Evolutionary conservation across 139 green algal species (phyloP).

Genomic region (Tetradesmus lagerheimii): DNA sequence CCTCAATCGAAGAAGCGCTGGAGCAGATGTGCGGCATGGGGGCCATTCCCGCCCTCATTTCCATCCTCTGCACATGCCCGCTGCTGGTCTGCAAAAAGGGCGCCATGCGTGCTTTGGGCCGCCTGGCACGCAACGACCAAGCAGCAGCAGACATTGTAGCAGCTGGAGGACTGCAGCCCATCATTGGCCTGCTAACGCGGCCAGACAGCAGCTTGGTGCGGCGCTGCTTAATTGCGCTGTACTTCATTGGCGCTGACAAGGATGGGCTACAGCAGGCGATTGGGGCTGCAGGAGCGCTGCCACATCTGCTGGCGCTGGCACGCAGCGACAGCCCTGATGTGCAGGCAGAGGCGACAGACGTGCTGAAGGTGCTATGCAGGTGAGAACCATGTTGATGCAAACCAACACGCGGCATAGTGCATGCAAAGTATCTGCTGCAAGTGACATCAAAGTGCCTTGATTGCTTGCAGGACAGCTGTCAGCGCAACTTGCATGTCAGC

Average conservation of each 20-base stretch:
- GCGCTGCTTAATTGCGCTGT: constrained; percentile 66
- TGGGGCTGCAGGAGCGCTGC: constrained; percentile 51
- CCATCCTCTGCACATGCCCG: constrained; percentile 48
- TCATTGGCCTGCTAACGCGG: constrained; percentile 57
- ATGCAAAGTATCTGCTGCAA: not conserved
- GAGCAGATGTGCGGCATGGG: constrained; percentile 49
- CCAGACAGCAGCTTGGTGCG: constrained; percentile 56
- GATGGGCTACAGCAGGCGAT: constrained; percentile 61
- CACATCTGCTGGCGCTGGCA: constrained; percentile 51
- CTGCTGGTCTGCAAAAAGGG: constrained; percentile 51
- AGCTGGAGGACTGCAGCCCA: constrained; percentile 51
- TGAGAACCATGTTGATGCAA: not conserved
- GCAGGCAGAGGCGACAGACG: constrained; percentile 65
- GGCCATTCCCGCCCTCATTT: constrained; percentile 58
- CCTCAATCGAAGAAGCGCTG: constrained; percentile 49
- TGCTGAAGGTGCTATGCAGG: constrained; percentile 65
- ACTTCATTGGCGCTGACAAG: constrained; percentile 74
- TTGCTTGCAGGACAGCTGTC: not conserved
- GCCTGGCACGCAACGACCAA: constrained; percentile 59
- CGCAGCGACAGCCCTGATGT: constrained; percentile 50
- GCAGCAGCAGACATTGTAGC: constrained; percentile 60
- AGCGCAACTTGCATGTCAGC: not conserved
- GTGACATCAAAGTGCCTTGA: not conserved
- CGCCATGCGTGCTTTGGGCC: constrained; percentile 57
- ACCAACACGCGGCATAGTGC: too few species aligned